Evolutionary conservation across 1,139 yeast genomes (phyloP).

Genomic region (Magnusiomyces suaveolens): DNA sequence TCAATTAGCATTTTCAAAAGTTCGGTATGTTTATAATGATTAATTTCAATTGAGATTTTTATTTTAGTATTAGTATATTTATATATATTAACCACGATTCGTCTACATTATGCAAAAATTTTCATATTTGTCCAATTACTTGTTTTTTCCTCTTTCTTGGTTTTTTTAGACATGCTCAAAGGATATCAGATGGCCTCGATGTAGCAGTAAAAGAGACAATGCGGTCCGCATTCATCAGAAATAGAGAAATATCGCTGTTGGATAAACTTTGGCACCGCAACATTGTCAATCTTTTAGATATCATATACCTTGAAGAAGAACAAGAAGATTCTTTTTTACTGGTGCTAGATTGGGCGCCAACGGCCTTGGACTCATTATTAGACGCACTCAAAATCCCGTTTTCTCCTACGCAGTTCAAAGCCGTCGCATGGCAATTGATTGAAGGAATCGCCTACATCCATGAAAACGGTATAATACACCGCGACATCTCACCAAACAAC

Average conservation of each 20-base stretch:
- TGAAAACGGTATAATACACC: conserved; percentile 84
- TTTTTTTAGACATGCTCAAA: conserved; percentile 4
- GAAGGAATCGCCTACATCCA: conserved; percentile 91
- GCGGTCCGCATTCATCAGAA: conserved; percentile 7
- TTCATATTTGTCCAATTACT: not conserved
- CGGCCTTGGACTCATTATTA: conserved; percentile 8
- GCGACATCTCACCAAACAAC: conserved; percentile 94
- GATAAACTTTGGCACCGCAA: conserved; percentile 10
- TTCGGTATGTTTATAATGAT: not conserved
- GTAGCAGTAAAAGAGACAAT: conserved; percentile 13
- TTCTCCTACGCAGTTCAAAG: conserved; percentile 38
- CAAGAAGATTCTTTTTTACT: conserved; percentile 1
- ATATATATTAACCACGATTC: no score
- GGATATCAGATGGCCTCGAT: conserved; percentile 4
- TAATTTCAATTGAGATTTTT: not conserved
- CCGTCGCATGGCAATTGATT: conserved; percentile 84
- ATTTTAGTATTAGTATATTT: not conserved
- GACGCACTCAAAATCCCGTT: conserved; percentile 10
- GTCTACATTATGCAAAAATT: no score
- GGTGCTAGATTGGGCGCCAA: conserved; percentile 13
- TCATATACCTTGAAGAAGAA: not conserved
- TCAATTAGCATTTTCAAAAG: conserved; percentile 3
- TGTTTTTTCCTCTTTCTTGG: not conserved
- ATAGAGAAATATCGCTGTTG: conserved; percentile 7
- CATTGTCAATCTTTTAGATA: conserved; percentile 11